Percentiles rank a stretch among this genome's conserved stretches.
These are phyloP conservation scores for Venturia aucupariae DNA, from an alignment of 2,329 filamentous ascomycete genomes.

Conservation along the genomic window DNA sequence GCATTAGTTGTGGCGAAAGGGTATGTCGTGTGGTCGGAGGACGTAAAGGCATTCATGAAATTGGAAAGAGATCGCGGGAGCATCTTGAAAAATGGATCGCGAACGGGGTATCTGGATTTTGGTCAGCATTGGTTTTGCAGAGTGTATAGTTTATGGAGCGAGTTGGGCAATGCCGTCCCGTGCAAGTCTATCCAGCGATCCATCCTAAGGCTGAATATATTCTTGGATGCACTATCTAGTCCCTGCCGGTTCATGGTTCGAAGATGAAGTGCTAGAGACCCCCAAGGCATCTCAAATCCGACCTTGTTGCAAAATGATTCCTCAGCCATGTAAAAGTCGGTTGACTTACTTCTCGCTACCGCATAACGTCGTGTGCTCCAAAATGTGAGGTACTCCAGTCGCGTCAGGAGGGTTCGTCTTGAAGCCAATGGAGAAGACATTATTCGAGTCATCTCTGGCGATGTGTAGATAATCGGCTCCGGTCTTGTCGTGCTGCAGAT, in stretches of 20 bases:
- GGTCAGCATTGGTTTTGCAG: slow-evolving; percentile 8
- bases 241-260: slow-evolving; percentile 5
- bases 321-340: not conserved
- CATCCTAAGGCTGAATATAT: not conserved
- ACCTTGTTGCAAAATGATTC: not conserved
- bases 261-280: not conserved
- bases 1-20: slow-evolving; percentile 95
- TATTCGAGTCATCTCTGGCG: slow-evolving; percentile 90
- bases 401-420: slow-evolving; percentile 97
- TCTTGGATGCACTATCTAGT: not conserved
- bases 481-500: slow-evolving; percentile 88
- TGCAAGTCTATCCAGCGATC: not conserved
- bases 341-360: slow-evolving; percentile 72
- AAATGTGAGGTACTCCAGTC: slow-evolving; percentile 90
- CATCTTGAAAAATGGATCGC: slow-evolving; percentile 99
- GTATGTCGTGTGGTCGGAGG: slow-evolving; percentile 92
- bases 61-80: slow-evolving; percentile 95
- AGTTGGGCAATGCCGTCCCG: too few relatives aligned
- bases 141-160: not conserved
- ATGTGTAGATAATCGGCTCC: slow-evolving; percentile 94
- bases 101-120: slow-evolving; percentile 70
- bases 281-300: not conserved
- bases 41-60: slow-evolving; percentile 99
- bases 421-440: slow-evolving; percentile 99
- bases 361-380: slow-evolving; percentile 95